A percentile compares a stretch with the other conserved stretches of the same genome.
Conservation (phyloP, 1,284 basidiomycete species). For the Takashimella tepidaria region DNA sequence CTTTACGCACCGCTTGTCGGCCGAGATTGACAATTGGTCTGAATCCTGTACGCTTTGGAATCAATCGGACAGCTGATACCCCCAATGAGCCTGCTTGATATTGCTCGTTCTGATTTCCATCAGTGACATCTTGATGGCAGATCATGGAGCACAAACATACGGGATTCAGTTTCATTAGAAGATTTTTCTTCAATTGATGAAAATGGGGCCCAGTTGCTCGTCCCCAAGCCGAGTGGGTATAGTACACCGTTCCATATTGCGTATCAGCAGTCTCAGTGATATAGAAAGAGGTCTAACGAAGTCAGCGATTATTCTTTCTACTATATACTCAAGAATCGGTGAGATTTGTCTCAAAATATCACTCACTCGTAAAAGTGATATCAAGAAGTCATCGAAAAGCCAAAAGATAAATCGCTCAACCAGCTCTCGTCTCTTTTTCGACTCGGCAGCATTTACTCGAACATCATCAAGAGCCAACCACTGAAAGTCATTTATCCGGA, state of each 20-base stretch:
- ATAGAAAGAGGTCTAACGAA: constrained; percentile 78
- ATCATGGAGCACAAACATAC: no score
- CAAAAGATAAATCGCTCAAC: constrained; percentile 82
- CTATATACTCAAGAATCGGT: neutral
- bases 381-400: constrained; percentile 82
- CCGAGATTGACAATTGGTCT: constrained; percentile 91
- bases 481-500: constrained; percentile 69
- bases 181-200: constrained; percentile 54
- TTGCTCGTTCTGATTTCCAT: constrained; percentile 15
- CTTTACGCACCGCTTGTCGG: constrained; percentile 56
- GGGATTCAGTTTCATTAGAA: constrained; percentile 37
- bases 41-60: constrained; percentile 92
- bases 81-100: constrained; percentile 25
- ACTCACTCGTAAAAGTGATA: constrained; percentile 70
- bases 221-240: constrained; percentile 92
- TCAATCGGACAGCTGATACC: constrained; percentile 64
- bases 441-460: constrained; percentile 59
- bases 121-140: no score
- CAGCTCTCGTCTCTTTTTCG: constrained; percentile 67
- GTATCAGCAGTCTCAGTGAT: constrained; percentile 86
- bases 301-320: neutral
- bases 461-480: constrained; percentile 57
- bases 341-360: no score
- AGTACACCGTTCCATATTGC: constrained; percentile 83
- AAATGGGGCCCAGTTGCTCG: constrained; percentile 73